Conservation (phyloP, 257 asterid species). For the Leptodermis oblonga region DNA sequence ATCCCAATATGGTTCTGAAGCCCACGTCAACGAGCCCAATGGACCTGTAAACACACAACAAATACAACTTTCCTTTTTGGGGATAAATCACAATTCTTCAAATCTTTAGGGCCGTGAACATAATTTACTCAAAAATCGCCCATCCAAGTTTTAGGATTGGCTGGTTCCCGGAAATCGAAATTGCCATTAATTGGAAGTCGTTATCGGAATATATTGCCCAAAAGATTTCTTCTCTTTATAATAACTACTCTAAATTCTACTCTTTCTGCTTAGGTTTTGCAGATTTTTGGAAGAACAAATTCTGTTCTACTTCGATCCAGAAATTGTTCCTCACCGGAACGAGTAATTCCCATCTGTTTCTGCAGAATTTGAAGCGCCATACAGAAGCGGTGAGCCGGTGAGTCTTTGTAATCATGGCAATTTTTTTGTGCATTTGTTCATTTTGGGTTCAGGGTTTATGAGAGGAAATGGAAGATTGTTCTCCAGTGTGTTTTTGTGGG, state of each 20-base stretch:
- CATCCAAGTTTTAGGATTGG: neutral
- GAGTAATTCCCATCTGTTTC: neutral
- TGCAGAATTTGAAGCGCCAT: constrained; percentile 25
- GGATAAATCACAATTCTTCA: neutral
- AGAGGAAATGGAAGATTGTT: neutral
- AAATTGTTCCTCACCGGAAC: neutral
- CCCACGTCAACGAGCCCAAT: too few species aligned
- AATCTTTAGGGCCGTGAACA: neutral
- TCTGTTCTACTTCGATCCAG: neutral
- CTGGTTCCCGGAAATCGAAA: neutral
- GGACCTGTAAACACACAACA: too few species aligned
- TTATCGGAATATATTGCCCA: neutral
- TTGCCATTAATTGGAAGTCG: neutral
- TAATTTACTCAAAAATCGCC: neutral
- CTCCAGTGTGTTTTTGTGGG: neutral
- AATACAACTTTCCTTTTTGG: neutral
- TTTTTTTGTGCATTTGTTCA: neutral
- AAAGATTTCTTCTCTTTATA: neutral
- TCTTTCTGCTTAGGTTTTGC: neutral
- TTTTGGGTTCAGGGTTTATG: neutral
- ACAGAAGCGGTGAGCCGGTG: constrained; percentile 35
- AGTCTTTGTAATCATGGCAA: constrained; percentile 7
- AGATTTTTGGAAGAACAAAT: neutral
- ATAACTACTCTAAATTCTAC: neutral
- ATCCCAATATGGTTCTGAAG: too few species aligned